Evolutionary conservation across 2,329 filamentous ascomycete species (phyloP), one percentile per base, ranked within the genome.

Genomic region (Hymenoscyphus repandus): DNA sequence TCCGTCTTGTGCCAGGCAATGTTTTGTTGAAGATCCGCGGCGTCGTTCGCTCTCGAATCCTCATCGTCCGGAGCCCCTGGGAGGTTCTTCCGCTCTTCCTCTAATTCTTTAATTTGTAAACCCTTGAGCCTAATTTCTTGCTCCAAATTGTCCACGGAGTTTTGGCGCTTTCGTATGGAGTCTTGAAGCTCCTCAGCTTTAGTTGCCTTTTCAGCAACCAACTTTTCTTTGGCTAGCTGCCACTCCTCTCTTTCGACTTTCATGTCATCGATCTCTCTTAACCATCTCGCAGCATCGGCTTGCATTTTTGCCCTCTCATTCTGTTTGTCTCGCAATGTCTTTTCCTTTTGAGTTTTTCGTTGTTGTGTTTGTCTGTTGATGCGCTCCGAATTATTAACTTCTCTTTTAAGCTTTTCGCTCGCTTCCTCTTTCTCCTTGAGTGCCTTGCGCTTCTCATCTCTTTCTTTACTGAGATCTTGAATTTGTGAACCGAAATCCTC

Each of bases 391-490:
- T 80, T 82, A 47, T 88, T 85, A 47, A 95, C 84, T 64, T 92
- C 85, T 55, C 86, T 86, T 63, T 87, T 89, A 48, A 96, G 71
- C 64, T 90, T 90, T 40, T 88, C 84, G 44, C 90, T 96, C 45
- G 85, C 87, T 62, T 95, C 90, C 58, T 97, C 92, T 67, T 95
- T 96, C 64, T 95, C 89, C 66, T 88, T 93, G 48, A 93, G 75
- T 17, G 84, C 78, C 55, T 85, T 84, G 62, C 80, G 85, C 66
- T 96, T 83, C 45, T 85, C 79, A 58, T 95, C 88, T 53, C 89
- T 86, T 62, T 95, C 89, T 52, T 83, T 83, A 49, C 85, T 81
- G 31, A 96, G 66, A 40, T 88, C 82, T 36, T 82, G 78, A 57
- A 88, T 71, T 47, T 80, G 70, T n/a, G 76, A 73, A 57, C 80